phyloP scores from a whole-genome alignment of 345 rosid genomes.

The Euphorbia lathyris region DNA sequence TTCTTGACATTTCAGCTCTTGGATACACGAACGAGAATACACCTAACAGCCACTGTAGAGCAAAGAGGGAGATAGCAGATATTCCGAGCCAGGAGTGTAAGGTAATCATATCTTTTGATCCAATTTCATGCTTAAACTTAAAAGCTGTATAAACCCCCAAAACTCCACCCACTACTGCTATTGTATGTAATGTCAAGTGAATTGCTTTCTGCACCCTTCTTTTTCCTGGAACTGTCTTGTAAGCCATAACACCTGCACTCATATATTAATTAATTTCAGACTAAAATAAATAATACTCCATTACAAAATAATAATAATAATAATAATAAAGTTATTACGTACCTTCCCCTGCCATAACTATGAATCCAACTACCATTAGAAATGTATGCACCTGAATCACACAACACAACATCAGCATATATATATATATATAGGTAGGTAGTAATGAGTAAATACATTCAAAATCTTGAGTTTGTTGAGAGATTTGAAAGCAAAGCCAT shows the following conservation, averaged over 20 bases:
- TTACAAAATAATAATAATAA: background rate
- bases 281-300: background rate
- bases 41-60: slow-evolving; percentile 43
- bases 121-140: slow-evolving; percentile 35
- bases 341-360: slow-evolving; percentile 56
- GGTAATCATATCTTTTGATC: slow-evolving; percentile 25
- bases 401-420: background rate
- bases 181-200: slow-evolving; percentile 36
- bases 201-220: slow-evolving; percentile 30
- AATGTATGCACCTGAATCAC: slow-evolving; percentile 44
- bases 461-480: slow-evolving; percentile 34
- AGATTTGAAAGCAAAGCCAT: slow-evolving; percentile 45
- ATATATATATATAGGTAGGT: background rate
- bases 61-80: slow-evolving; percentile 42
- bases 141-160: slow-evolving; percentile 40
- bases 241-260: slow-evolving; percentile 48
- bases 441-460: slow-evolving; percentile 25
- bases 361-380: slow-evolving; percentile 52
- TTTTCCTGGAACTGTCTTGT: slow-evolving; percentile 40
- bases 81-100: slow-evolving; percentile 63
- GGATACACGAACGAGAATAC: slow-evolving; percentile 50
- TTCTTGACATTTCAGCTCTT: slow-evolving; percentile 21
- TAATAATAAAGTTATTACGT: background rate
- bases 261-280: background rate
- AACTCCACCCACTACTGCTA: slow-evolving; percentile 38